A percentile compares a stretch with the other conserved stretches of the same genome.
Evolutionary conservation across 352 stramenopile genomes (phyloP).

Genomic region (Hyaloperonospora arabidopsidis): DNA sequence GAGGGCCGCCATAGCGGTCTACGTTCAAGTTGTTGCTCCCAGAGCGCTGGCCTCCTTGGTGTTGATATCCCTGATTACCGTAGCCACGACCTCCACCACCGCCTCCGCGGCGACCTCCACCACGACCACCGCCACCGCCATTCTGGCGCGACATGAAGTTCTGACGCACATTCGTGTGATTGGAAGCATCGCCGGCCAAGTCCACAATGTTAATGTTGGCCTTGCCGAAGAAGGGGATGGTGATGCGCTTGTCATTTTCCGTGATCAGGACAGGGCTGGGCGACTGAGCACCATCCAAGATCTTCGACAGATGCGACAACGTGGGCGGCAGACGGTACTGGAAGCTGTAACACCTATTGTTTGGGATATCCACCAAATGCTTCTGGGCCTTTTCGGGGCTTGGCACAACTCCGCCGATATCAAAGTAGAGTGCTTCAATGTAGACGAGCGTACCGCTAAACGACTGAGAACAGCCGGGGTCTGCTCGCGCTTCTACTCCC

Average conservation of each 20-base stretch:
- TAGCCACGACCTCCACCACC: conserved; percentile 12
- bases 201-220: conserved; percentile 84
- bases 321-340: conserved; percentile 60
- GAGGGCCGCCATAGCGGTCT: conserved; percentile 35
- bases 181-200: conserved; percentile 44
- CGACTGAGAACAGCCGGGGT: conserved; percentile 49
- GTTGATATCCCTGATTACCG: conserved; percentile 17
- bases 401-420: conserved; percentile 61
- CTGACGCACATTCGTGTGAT: conserved; percentile 52
- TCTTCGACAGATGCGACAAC: conserved; percentile 41
- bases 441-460: conserved; percentile 71
- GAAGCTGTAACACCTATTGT: conserved; percentile 85
- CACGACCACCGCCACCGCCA: conserved; percentile 28
- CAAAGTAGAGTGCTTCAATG: conserved; percentile 65
- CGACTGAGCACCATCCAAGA: conserved; percentile 43
- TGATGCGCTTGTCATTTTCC: conserved; percentile 56
- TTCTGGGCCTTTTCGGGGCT: conserved; percentile 69
- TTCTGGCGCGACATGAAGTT: conserved; percentile 36
- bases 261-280: conserved; percentile 44
- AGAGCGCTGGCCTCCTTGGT: conserved; percentile 31
- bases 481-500: conserved; percentile 30
- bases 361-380: conserved; percentile 65
- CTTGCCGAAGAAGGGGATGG: conserved; percentile 75
- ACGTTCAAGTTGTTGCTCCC: conserved; percentile 60
- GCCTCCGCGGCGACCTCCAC: conserved; percentile 28